Percentiles rank a stretch among this genome's conserved stretches.
These are phyloP conservation scores for Mycena pura DNA, from an alignment of 768 basidiomycete genomes.

Conservation along the genomic window DNA sequence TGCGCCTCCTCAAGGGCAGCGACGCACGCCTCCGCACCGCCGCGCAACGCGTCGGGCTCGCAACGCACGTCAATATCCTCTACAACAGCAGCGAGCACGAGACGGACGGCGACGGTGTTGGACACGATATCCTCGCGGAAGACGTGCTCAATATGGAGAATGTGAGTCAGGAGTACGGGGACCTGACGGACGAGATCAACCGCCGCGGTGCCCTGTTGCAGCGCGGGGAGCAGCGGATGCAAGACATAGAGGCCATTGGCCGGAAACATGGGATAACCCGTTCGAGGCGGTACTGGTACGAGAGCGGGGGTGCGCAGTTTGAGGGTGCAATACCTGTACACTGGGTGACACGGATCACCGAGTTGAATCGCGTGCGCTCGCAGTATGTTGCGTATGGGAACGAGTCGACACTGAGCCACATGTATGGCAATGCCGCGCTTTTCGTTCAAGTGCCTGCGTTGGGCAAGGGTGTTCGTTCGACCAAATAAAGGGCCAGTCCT, in stretches of 20 bases:
- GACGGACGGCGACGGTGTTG: not conserved
- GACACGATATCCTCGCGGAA: not conserved
- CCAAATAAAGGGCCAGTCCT: too few species aligned
- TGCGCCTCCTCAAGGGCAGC: conserved; percentile 11
- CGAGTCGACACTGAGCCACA: not conserved
- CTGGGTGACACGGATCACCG: not conserved
- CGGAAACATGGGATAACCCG: not conserved
- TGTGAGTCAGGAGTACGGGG: not conserved
- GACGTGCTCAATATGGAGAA: not conserved
- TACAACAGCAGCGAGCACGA: not conserved
- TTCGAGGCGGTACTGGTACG: not conserved
- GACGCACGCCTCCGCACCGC: conserved; percentile 2
- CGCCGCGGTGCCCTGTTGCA: not conserved
- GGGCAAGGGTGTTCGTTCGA: conserved; percentile 17
- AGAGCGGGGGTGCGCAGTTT: not conserved
- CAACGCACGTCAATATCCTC: not conserved
- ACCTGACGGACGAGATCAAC: not conserved
- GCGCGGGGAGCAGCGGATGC: not conserved
- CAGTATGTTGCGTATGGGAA: not conserved
- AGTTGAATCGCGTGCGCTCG: not conserved
- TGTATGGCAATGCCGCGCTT: conserved; percentile 13
- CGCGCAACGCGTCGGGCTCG: not conserved
- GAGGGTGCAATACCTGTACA: not conserved
- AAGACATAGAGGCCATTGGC: not conserved
- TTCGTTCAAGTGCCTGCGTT: not conserved